A percentile compares a stretch with the other conserved stretches of the same genome.
Evolutionary conservation across 345 rosid genomes (phyloP).

Genomic region (Salix arbutifolia): DNA sequence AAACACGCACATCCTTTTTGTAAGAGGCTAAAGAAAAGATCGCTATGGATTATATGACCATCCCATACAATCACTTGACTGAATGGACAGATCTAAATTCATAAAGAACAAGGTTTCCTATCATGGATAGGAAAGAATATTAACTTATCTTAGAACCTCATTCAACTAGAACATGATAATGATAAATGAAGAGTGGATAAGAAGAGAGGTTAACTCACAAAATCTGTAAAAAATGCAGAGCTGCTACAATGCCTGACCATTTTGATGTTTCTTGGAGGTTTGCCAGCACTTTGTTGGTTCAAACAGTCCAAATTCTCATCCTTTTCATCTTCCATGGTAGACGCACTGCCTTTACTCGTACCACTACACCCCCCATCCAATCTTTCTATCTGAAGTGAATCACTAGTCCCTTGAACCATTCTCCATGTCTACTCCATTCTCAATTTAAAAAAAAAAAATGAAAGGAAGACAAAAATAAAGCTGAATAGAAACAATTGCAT

Average conservation of each 20-base stretch:
- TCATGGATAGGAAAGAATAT: background rate
- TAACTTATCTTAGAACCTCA: background rate
- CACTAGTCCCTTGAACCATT: conserved; percentile 63
- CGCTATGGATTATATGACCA: background rate
- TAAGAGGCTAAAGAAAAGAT: background rate
- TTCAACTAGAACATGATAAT: background rate
- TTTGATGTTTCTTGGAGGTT: conserved; percentile 27
- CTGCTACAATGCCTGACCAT: conserved; percentile 29
- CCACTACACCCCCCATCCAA: conserved; percentile 28
- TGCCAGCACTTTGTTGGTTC: conserved; percentile 9
- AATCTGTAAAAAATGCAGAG: conserved; percentile 15
- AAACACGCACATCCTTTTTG: no score
- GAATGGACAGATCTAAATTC: background rate
- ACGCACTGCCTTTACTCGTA: conserved; percentile 16
- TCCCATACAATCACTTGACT: background rate
- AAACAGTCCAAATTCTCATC: conserved; percentile 12
- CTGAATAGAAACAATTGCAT: background rate
- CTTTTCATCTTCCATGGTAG: conserved; percentile 15
- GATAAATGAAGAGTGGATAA: background rate
- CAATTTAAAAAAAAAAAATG: background rate
- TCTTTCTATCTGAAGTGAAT: conserved; percentile 38
- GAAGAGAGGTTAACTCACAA: conserved; percentile 12
- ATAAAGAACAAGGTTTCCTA: background rate
- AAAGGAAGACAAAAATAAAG: background rate
- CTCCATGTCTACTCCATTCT: conserved; percentile 27